phyloP scores from a whole-genome alignment of 2,329 filamentous ascomycete species.

The Paecilomyces formosus region DNA sequence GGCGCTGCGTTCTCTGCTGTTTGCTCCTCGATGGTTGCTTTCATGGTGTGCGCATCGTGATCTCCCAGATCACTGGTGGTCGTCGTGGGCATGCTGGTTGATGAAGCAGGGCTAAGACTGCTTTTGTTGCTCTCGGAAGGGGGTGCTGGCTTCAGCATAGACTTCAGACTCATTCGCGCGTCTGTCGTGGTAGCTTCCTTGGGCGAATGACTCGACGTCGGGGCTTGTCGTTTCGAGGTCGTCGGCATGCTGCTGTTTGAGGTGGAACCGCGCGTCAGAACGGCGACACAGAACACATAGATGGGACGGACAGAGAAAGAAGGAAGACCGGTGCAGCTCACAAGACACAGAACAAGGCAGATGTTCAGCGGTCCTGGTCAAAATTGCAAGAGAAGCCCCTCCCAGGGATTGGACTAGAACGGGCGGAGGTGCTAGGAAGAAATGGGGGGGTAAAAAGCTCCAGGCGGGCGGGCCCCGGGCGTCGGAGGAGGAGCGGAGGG shows the following conservation, averaged over 20 bases:
- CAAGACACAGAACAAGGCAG: conserved; percentile 7
- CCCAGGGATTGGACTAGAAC: not conserved
- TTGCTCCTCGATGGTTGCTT: conserved; percentile 4
- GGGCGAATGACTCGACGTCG: not conserved
- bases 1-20: conserved; percentile 26
- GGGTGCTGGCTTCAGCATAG: not conserved
- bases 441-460: conserved; percentile 3
- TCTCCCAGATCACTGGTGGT: not conserved
- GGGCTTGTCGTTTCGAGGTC: conserved; percentile 3
- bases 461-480: not conserved
- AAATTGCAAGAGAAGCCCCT: not conserved
- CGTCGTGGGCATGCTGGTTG: conserved; percentile 10
- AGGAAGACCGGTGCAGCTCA: conserved; percentile 8
- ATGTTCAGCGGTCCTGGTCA: not conserved
- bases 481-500: not conserved
- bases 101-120: conserved; percentile 6
- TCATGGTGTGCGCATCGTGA: conserved; percentile 13
- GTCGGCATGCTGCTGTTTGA: conserved; percentile 8
- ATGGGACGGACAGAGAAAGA: conserved; percentile 3
- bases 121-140: conserved; percentile 1
- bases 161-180: conserved; percentile 2
- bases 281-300: conserved; percentile 4
- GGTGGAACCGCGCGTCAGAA: conserved; percentile 1
- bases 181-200: conserved; percentile 5
- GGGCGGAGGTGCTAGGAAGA: not conserved